These are phyloP conservation scores for Solanum chacoense DNA, from an alignment of 305 asterid genomes.

Conservation along the genomic window DNA sequence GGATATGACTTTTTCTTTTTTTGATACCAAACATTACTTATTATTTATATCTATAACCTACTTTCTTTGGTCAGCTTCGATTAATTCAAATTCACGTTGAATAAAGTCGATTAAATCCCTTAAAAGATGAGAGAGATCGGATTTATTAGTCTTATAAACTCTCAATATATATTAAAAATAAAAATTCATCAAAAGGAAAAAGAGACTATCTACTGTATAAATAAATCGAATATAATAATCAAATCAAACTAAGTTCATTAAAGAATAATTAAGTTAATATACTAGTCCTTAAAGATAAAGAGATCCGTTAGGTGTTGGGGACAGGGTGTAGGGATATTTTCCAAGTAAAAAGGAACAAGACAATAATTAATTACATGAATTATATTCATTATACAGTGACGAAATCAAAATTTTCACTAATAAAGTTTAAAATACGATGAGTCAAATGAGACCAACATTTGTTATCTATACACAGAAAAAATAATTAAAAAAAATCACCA, in stretches of 20 bases:
- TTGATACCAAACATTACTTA: neutral
- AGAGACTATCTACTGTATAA: neutral
- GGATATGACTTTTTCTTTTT: neutral
- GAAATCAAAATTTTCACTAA: neutral
- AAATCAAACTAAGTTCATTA: neutral
- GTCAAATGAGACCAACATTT: neutral
- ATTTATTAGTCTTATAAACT: neutral
- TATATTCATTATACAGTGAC: neutral
- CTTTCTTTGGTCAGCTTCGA: no score
- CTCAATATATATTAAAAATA: neutral
- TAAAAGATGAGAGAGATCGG: neutral
- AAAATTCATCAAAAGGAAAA: neutral
- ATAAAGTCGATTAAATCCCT: neutral
- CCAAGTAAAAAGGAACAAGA: neutral
- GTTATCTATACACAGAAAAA: neutral
- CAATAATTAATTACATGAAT: neutral
- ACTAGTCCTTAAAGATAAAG: neutral
- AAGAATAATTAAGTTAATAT: neutral
- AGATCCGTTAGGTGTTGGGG: neutral
- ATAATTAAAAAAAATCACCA: neutral
- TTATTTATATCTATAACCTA: neutral
- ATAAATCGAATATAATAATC: neutral
- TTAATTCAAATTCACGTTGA: neutral
- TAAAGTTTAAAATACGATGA: neutral
- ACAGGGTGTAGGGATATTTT: neutral